Evolutionary conservation across 2,329 filamentous ascomycete species (phyloP).

Genomic region (Colletotrichum filicis): DNA sequence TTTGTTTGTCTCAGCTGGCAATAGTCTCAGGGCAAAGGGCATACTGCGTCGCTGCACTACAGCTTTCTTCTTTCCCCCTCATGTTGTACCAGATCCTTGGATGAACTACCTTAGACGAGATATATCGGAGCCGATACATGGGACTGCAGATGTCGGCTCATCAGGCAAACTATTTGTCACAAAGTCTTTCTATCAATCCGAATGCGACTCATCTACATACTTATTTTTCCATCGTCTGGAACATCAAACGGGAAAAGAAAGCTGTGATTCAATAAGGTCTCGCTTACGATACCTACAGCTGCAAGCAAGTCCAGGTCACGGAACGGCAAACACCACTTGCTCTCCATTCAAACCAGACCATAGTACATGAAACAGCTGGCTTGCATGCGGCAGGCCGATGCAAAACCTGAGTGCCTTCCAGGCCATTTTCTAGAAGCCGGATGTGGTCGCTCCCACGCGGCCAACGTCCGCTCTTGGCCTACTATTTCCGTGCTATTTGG

Average conservation of each 20-base stretch:
- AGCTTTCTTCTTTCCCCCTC: background rate
- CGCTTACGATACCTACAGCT: background rate
- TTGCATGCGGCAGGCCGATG: background rate
- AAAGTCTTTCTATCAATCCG: background rate
- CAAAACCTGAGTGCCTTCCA: background rate
- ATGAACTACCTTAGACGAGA: background rate
- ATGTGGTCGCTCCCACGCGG: background rate
- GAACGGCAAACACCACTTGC: background rate
- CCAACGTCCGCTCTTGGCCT: background rate
- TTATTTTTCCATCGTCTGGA: background rate
- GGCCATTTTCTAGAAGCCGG: constrained; percentile 7
- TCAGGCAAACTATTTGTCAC: background rate
- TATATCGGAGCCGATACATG: background rate
- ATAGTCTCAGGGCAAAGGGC: background rate
- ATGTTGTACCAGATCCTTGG: background rate
- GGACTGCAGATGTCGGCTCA: background rate
- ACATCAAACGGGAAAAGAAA: background rate
- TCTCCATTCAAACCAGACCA: background rate
- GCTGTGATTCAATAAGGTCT: background rate
- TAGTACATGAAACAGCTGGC: background rate
- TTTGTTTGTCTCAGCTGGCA: background rate
- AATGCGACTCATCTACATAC: background rate
- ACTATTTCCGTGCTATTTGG: background rate
- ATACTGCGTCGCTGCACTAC: background rate
- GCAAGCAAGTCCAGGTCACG: background rate